Conservation (phyloP, 192 early-diverging fungal species). For the Coemansia sp. region DNA sequence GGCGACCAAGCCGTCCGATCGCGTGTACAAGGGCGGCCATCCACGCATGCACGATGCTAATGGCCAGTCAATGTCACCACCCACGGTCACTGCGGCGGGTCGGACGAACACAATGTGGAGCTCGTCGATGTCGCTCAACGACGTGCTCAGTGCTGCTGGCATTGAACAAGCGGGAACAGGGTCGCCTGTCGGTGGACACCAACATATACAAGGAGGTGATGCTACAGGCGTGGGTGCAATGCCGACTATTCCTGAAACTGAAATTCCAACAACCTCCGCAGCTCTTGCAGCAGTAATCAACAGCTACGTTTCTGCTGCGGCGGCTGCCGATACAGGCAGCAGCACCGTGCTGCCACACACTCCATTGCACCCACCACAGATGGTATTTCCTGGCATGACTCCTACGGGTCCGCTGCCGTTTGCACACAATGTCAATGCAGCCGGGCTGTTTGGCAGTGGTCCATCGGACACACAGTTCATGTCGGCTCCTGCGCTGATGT, state of each 20-base stretch:
- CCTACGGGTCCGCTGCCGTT: background rate
- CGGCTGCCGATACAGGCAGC: no score
- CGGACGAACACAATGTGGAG: slow-evolving; percentile 20
- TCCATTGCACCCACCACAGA: slow-evolving; percentile 5
- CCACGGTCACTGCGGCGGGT: background rate
- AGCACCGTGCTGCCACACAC: background rate
- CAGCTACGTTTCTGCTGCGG: background rate
- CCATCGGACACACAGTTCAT: slow-evolving; percentile 22
- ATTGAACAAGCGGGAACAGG: background rate
- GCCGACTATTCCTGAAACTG: slow-evolving; percentile 30
- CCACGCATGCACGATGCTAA: background rate
- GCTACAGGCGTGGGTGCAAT: slow-evolving; percentile 7
- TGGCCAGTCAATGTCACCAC: background rate
- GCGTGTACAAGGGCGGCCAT: background rate
- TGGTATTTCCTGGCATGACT: slow-evolving; percentile 4
- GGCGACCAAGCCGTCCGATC: slow-evolving; percentile 40
- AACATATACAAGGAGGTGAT: background rate
- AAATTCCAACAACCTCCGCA: slow-evolving; percentile 1
- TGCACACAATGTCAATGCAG: background rate
- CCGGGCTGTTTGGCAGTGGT: background rate
- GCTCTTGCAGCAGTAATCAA: slow-evolving; percentile 5
- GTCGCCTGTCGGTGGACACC: background rate
- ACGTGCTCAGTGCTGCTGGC: slow-evolving; percentile 15
- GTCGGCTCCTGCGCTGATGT: slow-evolving; percentile 46
- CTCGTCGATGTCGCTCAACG: slow-evolving; percentile 14